Evolutionary conservation across 2,329 filamentous ascomycete species (phyloP).

Genomic region (Epichloe gansuensis): DNA sequence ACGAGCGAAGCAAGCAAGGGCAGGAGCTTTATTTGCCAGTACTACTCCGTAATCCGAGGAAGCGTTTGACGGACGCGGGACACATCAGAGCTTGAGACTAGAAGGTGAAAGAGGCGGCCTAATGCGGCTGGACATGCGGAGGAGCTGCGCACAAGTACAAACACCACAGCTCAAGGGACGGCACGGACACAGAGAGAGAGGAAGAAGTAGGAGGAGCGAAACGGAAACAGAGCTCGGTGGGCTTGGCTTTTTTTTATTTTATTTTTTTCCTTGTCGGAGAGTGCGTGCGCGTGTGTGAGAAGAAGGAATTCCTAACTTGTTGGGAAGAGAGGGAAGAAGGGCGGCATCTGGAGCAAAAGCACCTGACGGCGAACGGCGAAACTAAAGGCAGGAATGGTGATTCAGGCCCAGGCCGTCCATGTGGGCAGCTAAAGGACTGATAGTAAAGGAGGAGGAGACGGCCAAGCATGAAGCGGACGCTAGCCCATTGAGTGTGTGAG

Average conservation of each 20-base stretch:
- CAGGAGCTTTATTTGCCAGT: neutral
- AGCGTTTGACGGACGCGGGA: neutral
- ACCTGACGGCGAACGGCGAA: neutral
- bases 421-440: neutral
- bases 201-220: neutral
- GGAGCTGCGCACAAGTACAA: constrained; percentile 2
- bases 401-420: neutral
- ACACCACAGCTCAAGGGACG: constrained; percentile 3
- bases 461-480: constrained; percentile 1
- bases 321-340: neutral
- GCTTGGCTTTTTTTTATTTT: neutral
- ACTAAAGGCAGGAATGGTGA: constrained; percentile 3
- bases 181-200: constrained; percentile 2
- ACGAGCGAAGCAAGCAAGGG: neutral
- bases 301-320: neutral
- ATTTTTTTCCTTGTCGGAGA: neutral
- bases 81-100: neutral
- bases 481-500: neutral
- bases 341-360: neutral
- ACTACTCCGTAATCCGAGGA: neutral
- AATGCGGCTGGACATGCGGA: constrained; percentile 1
- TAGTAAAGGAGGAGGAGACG: neutral
- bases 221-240: neutral
- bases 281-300: neutral
- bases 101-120: neutral